Base-by-base conservation (phyloP, 768 basidiomycete genomes). In the Suillus variegatus region DNA sequence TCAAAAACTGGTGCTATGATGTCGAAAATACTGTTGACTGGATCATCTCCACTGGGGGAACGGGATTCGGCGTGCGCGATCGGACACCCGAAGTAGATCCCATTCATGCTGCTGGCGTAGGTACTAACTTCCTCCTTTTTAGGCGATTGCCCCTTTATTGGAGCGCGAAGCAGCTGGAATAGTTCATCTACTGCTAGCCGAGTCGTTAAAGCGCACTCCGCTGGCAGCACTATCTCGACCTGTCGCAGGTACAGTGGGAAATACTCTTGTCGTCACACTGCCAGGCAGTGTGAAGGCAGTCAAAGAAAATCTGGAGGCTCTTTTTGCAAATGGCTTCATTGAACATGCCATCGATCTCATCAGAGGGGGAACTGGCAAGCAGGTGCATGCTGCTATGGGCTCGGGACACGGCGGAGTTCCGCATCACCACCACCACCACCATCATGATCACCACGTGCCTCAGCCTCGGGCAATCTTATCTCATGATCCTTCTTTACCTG, bases 211-310 rank as follows among this genome's bases (percentile, higher is more conserved):
- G 64, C 83, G 90, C 64, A 96, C 94, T 0, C 89, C 90, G 2
- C 79, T 94, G 40, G 94, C 92, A 4, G 91, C 92, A 0, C 83
- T 97, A 18, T 90, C 93, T 3, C 86, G 94, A 7, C 94, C 94
- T 1, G 82, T 95, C 18, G 93, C 92, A 4, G 94, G 94, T 4
- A 90, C 87, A 9, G 77, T 88, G 66, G 81, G 79, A 32, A 82
- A 82, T 61, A 89, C 88, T 0, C 82, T 97, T 25, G 79, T 97
- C 32, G 82, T 92, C 22, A 94, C 92, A 0, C 86, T 96, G 12
- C 95, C 94, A 0, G 94, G 94, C 3, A 93, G 92, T 70, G 85
- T 89, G 46, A 94, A 92, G 71, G 94, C 92, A 3, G 94, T 94
- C 47, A 88, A 82, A 67, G 94, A 97, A 71, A 92, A 88, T 71